These are phyloP conservation scores for Phytopythium litorale DNA, from an alignment of 352 stramenopile genomes.

Conservation along the genomic window DNA sequence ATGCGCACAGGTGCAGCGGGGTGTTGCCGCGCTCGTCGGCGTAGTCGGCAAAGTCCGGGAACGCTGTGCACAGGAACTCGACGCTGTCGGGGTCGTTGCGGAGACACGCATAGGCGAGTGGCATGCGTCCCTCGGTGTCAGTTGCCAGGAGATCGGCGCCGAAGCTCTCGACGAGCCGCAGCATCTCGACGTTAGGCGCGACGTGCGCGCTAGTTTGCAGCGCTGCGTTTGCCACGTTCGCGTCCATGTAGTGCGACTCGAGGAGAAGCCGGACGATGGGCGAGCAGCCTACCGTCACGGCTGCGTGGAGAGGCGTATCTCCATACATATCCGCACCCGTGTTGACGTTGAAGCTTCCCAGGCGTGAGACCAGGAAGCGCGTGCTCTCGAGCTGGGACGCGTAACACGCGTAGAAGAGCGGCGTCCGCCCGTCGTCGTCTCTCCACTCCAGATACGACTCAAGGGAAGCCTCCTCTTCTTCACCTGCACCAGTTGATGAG, in stretches of 20 bases:
- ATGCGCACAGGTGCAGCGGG: slow-evolving; percentile 55
- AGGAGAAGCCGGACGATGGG: slow-evolving; percentile 34
- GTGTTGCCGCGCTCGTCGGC: slow-evolving; percentile 62
- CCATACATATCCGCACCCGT: slow-evolving; percentile 38
- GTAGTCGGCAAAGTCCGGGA: slow-evolving; percentile 71
- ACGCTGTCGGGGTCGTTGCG: slow-evolving; percentile 47
- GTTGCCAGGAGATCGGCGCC: slow-evolving; percentile 48
- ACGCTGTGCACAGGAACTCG: slow-evolving; percentile 37
- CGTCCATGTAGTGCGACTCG: slow-evolving; percentile 28
- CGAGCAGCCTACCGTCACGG: slow-evolving; percentile 28
- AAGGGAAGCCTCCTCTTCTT: neutral
- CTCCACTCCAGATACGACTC: slow-evolving; percentile 36
- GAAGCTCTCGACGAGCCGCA: slow-evolving; percentile 35
- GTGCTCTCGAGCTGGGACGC: slow-evolving; percentile 42
- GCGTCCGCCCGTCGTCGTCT: slow-evolving; percentile 58
- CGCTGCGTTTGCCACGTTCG: slow-evolving; percentile 38
- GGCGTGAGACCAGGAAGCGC: slow-evolving; percentile 22
- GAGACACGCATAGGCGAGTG: slow-evolving; percentile 57
- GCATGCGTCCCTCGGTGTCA: slow-evolving; percentile 54
- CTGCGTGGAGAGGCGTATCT: slow-evolving; percentile 60
- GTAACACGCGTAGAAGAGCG: slow-evolving; percentile 75
- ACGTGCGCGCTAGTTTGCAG: slow-evolving; percentile 41
- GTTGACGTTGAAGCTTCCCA: neutral
- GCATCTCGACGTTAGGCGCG: slow-evolving; percentile 25
- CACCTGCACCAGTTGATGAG: slow-evolving; percentile 7